Evolutionary conservation across 2,329 filamentous ascomycete species (phyloP).

Genomic region (Amesomyces nigricolor): DNA sequence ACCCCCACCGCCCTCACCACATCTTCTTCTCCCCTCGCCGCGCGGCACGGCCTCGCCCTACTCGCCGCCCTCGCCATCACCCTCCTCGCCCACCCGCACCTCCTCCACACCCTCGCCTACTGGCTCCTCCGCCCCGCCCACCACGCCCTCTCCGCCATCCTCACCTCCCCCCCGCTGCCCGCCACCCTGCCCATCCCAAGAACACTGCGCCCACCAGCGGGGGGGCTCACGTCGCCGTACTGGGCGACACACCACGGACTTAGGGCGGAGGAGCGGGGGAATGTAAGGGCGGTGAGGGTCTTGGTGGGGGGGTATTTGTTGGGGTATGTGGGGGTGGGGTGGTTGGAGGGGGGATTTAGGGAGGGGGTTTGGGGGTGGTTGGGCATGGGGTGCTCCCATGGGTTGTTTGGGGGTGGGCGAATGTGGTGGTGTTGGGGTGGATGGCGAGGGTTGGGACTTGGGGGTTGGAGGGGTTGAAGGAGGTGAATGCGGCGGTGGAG

Average conservation of each 20-base stretch:
- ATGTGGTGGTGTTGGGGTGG: background rate
- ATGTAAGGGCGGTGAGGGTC: background rate
- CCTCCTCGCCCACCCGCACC: background rate
- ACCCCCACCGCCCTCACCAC: background rate
- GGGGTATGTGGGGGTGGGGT: background rate
- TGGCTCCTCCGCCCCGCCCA: background rate
- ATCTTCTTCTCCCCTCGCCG: background rate
- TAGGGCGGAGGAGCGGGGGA: background rate
- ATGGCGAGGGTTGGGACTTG: background rate
- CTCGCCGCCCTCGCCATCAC: background rate
- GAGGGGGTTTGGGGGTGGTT: background rate
- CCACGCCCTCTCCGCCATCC: background rate
- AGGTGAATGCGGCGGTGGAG: background rate
- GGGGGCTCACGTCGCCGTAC: background rate
- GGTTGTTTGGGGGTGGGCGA: background rate
- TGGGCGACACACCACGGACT: conserved; percentile 1
- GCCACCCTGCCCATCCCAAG: background rate
- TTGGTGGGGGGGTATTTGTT: background rate
- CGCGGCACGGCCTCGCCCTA: background rate
- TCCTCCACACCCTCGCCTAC: background rate
- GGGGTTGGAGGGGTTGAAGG: background rate
- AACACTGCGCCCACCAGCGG: background rate
- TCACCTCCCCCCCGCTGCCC: background rate
- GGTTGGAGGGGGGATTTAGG: no score
- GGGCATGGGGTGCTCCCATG: background rate